phyloP scores from a whole-genome alignment of 164 flowering plant genomes.

The Chimonanthus salicifolius region DNA sequence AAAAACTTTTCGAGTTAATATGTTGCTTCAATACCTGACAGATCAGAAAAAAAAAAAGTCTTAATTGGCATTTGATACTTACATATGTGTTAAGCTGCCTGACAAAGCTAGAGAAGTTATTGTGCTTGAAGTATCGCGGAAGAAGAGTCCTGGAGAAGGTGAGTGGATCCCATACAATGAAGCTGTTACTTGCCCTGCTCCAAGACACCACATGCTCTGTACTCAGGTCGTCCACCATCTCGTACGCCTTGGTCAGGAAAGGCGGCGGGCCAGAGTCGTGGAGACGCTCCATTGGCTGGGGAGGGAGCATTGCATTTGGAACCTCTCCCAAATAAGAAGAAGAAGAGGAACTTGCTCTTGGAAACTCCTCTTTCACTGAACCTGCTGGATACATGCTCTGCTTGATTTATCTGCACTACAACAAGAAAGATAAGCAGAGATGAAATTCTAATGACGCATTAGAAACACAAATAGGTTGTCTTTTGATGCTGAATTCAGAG shows the following conservation, averaged over 20 bases:
- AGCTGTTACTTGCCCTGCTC: constrained; percentile 49
- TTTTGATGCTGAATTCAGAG: background rate
- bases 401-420: background rate
- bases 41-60: background rate
- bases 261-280: constrained; percentile 64
- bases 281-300: constrained; percentile 56
- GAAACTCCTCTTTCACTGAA: constrained; percentile 2
- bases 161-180: constrained; percentile 67
- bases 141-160: constrained; percentile 42
- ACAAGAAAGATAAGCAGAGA: background rate
- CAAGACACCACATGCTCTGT: constrained; percentile 48
- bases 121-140: constrained; percentile 9
- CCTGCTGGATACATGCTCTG: background rate
- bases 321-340: background rate
- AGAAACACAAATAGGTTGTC: background rate
- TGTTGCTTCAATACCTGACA: background rate
- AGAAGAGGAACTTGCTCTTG: constrained; percentile 3
- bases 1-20: background rate
- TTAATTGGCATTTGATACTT: background rate
- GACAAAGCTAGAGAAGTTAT: constrained; percentile 10
- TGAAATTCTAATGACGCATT: background rate
- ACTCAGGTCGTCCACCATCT: constrained; percentile 56
- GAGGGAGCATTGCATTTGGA: background rate
- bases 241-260: constrained; percentile 58
- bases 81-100: constrained; percentile 12